These are phyloP conservation scores for Verticillium nonalfalfae DNA, from an alignment of 2,329 filamentous ascomycete species.

Conservation along the genomic window DNA sequence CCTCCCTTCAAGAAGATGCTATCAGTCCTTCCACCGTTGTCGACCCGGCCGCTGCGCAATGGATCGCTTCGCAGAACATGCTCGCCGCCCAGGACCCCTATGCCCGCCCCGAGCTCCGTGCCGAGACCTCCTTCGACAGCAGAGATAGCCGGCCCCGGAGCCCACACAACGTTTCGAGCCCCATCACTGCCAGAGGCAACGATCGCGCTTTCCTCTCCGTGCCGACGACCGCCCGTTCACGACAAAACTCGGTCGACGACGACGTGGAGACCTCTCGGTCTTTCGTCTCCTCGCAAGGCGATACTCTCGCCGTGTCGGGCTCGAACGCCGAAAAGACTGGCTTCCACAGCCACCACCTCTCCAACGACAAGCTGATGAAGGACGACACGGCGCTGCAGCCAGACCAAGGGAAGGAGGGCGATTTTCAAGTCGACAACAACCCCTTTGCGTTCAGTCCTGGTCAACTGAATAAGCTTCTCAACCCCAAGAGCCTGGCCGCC, in stretches of 20 bases:
- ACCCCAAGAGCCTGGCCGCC: conserved; percentile 79
- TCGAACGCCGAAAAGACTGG: conserved; percentile 37
- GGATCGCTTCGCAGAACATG: conserved; percentile 16
- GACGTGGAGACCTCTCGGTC: conserved; percentile 54
- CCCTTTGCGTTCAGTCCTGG: conserved; percentile 82
- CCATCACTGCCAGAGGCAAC: conserved; percentile 38
- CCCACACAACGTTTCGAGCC: conserved; percentile 65
- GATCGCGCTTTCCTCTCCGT: conserved; percentile 58
- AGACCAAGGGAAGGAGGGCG: conserved; percentile 67
- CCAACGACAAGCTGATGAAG: conserved; percentile 52
- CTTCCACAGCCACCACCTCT: conserved; percentile 25
- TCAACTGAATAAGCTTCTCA: conserved; percentile 79
- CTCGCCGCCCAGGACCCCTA: conserved; percentile 17
- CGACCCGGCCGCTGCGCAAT: conserved; percentile 21
- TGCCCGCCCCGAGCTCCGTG: conserved; percentile 37
- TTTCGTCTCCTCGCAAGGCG: conserved; percentile 50
- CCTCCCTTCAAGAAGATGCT: conserved; percentile 29
- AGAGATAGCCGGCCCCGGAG: conserved; percentile 62
- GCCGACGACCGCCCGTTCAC: conserved; percentile 52
- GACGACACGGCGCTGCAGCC: conserved; percentile 66
- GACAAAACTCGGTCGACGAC: conserved; percentile 66
- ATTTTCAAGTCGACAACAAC: conserved; percentile 72
- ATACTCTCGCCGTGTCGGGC: conserved; percentile 50
- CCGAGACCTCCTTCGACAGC: conserved; percentile 58
- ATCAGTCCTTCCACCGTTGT: conserved; percentile 31